A percentile compares a stretch with the other conserved stretches of the same genome.
Evolutionary conservation across 148 eudicot species (phyloP).

Genomic region (Rhododendron griersonianum): DNA sequence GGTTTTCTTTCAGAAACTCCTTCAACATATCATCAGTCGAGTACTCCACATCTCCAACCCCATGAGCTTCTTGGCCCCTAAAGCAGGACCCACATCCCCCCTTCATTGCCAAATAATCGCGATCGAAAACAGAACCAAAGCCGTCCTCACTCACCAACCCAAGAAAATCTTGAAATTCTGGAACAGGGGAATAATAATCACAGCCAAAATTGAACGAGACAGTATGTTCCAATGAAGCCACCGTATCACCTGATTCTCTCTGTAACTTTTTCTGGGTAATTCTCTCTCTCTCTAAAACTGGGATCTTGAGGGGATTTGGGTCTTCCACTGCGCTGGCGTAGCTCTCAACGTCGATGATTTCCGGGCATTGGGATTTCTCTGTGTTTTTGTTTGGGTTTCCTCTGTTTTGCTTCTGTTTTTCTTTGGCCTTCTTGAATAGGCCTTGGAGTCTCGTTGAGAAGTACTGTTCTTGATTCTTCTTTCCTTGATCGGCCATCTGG

Average conservation of each 20-base stretch:
- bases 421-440: neutral
- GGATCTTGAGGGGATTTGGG: neutral
- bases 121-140: neutral
- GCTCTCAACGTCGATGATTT: neutral
- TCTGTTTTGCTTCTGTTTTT: neutral
- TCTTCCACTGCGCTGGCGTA: neutral
- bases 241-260: neutral
- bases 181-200: neutral
- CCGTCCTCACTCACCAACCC: neutral
- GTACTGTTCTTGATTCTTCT: neutral
- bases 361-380: neutral
- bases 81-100: neutral
- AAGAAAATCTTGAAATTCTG: too few relatives aligned
- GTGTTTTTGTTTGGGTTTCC: neutral
- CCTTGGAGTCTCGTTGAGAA: neutral
- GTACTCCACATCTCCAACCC: too few relatives aligned
- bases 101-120: neutral
- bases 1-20: too few relatives aligned
- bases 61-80: neutral
- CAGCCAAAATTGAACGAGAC: neutral
- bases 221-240: neutral
- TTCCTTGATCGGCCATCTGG: neutral
- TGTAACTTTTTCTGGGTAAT: neutral
- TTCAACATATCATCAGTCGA: too few relatives aligned
- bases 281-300: neutral